phyloP scores from a whole-genome alignment of 2,329 filamentous ascomycete species.

The Rutstroemia sp. region DNA sequence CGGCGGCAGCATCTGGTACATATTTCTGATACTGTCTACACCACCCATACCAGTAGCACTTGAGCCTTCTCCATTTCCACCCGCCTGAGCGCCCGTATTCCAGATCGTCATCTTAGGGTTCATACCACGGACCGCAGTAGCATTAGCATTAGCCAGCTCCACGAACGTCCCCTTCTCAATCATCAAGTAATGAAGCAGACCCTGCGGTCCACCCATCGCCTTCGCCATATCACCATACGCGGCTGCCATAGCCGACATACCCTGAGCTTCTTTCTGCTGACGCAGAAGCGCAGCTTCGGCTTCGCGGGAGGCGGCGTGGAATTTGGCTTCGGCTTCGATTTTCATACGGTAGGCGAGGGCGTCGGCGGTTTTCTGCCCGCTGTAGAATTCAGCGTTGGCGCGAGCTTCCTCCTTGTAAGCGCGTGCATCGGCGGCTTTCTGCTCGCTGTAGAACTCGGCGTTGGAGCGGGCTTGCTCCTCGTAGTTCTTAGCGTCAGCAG shows the following conservation, averaged over 20 bases:
- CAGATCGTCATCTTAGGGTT: conserved; percentile 87
- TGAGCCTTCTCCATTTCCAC: conserved; percentile 20
- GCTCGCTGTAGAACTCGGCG: conserved; percentile 37
- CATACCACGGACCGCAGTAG: conserved; percentile 64
- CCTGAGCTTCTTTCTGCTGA: conserved; percentile 69
- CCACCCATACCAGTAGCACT: conserved; percentile 39
- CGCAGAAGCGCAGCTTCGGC: conserved; percentile 53
- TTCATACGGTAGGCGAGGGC: conserved; percentile 41
- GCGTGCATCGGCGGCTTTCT: conserved; percentile 45
- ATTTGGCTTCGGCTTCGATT: conserved; percentile 33
- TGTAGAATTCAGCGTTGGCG: conserved; percentile 29
- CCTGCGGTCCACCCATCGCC: conserved; percentile 71
- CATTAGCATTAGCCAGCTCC: conserved; percentile 71
- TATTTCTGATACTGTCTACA: conserved; percentile 62
- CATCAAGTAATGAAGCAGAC: conserved; percentile 80
- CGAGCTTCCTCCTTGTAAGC: conserved; percentile 31
- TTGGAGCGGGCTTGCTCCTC: conserved; percentile 53
- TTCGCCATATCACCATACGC: conserved; percentile 67
- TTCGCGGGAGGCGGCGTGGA: conserved; percentile 35
- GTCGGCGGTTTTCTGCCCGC: conserved; percentile 45
- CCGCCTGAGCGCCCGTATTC: conserved; percentile 60
- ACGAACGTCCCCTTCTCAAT: conserved; percentile 75
- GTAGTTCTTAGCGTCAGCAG: conserved; percentile 59
- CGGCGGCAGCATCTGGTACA: conserved; percentile 74
- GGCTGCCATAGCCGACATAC: conserved; percentile 67